Evolutionary conservation across 768 basidiomycete species (phyloP), one percentile per base, ranked within the genome.

Genomic region (Leucosporidium creatinivorum): DNA sequence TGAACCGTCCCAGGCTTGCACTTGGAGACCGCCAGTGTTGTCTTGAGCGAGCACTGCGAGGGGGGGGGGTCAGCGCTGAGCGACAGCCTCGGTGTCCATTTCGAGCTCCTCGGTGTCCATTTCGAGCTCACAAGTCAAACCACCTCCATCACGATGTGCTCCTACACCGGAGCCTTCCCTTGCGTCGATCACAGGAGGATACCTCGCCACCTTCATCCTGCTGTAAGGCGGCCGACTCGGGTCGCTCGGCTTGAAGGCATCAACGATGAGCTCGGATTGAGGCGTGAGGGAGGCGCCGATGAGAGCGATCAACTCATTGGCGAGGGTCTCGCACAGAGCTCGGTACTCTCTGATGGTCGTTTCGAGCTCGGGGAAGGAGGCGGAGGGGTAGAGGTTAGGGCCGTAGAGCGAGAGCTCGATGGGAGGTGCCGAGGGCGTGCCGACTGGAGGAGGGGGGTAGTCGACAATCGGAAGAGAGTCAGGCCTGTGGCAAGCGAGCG

Each of bases 401-500:
- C 68, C 68, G 57, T 69, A 69, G 17, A 69, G 61, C 19, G 23
- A 55, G 28, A 47, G 31, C 12, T 65, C 63, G 55, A 69, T 69
- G 6, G 60, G 58, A 1, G 39, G 15, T 17, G 39, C 39, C 15
- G 39, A 44, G 39, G 39, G 39, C 3, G 39, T 44, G 39, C 44
- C 21, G 10, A 26, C 30, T 1, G 59, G 49, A 0, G 56, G 28
- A 1, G 68, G 68, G 0, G 68, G 68, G 56, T 69, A 65, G 3
- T 55, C 23, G 28, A 63, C 44, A 25, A 44, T 28, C 5, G 61
- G 64, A 1, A 23, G 18, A 8, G 56, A 51, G 33, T 63, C 65
- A 7, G 61, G 69, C 0, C 58, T 60, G 52, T 3, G 19, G 0
- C 31, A 26, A 26, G 15, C 13, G 9, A 28, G 51, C 3, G 26